phyloP scores from a whole-genome alignment of 2,329 filamentous ascomycete genomes.

The Ascochyta viciae-villosae region DNA sequence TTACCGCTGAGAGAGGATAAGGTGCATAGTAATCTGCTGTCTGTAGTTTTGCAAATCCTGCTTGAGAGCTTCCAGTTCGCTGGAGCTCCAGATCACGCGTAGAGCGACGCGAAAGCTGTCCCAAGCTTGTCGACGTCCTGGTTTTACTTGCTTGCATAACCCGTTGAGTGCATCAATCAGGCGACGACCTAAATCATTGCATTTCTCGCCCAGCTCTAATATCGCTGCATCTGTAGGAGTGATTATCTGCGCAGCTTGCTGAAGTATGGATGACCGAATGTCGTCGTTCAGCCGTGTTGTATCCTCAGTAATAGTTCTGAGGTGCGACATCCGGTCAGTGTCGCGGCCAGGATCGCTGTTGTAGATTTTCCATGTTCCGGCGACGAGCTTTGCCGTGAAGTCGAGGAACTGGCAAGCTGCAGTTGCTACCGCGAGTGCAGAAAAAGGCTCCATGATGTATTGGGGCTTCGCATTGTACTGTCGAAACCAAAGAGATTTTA shows the following conservation, averaged over 20 bases:
- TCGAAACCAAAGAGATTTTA: too few relatives aligned
- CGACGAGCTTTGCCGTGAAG: slow-evolving; percentile 10
- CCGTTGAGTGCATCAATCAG: too few relatives aligned
- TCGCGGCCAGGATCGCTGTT: background rate
- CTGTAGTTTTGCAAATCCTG: slow-evolving; percentile 12
- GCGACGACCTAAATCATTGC: too few relatives aligned
- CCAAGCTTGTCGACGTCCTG: too few relatives aligned
- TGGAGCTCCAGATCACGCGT: slow-evolving; percentile 11
- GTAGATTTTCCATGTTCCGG: slow-evolving; percentile 4
- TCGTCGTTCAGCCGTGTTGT: background rate
- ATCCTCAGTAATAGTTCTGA: background rate
- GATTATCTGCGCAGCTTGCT: background rate
- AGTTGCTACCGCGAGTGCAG: slow-evolving; percentile 2
- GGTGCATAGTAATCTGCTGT: slow-evolving; percentile 15
- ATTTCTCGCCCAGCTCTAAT: too few relatives aligned
- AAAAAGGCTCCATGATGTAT: slow-evolving; percentile 8
- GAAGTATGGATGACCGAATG: background rate
- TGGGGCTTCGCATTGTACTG: too few relatives aligned
- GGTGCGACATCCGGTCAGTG: background rate
- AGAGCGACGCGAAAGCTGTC: slow-evolving; percentile 1
- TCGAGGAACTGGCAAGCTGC: slow-evolving; percentile 17
- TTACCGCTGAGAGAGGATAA: slow-evolving; percentile 5
- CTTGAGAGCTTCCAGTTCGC: slow-evolving; percentile 1
- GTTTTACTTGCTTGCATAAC: too few relatives aligned
- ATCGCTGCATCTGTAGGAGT: too few relatives aligned